Base-by-base conservation (phyloP, 805 yeast species). In the Maudiozyma pseudohumilis region DNA sequence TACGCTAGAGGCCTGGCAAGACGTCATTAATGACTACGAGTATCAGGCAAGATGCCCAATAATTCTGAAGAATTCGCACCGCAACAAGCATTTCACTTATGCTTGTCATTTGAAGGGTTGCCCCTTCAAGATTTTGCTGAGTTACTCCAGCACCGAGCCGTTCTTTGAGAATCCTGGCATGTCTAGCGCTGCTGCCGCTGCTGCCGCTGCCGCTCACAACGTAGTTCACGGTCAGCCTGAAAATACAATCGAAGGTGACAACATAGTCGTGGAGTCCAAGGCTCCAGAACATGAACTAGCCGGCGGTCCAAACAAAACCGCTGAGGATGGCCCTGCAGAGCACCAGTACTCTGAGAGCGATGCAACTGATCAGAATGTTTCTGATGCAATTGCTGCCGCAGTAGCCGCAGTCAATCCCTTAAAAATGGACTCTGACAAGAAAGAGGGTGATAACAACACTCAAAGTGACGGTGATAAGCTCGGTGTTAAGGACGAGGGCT, bases 21-120 rank as follows among this genome's bases (percentile, higher is more conserved):
- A 54, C 34, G 61, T 54, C 24, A 53, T 59, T 27, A 55, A 57
- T 35, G 62, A 59, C 32, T 59, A 59, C 32, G 63, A 59, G 40
- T 57, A 52, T 35, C 60, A 59, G 38, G 55, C 61, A 4, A 35
- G 61, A n/a, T 56, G 60, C 30, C 63, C 63, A 2, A 54, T 57
- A 20, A 57, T 59, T 21, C 41, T 59, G 46, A 59, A 59, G 41
- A 59, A 59, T 40, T 57, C 62, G 9, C 63, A 59, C 36, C 48
- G 53, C 30, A 55, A 56, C 38, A 59, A 53, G 35, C 62, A 59
- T 44, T 59, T 55, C 44, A 59, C 63, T 32, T 59, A 55, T 44
- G 61, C 62, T 27, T 59, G 63, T 38, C 60, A 56, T 43, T 37
- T 55, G 34, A 57, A 57, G 38, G 45, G 47, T 38, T 59, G 63